Evolutionary conservation across 805 yeast species (phyloP).

Genomic region (Wickerhamiella alocasiicola): DNA sequence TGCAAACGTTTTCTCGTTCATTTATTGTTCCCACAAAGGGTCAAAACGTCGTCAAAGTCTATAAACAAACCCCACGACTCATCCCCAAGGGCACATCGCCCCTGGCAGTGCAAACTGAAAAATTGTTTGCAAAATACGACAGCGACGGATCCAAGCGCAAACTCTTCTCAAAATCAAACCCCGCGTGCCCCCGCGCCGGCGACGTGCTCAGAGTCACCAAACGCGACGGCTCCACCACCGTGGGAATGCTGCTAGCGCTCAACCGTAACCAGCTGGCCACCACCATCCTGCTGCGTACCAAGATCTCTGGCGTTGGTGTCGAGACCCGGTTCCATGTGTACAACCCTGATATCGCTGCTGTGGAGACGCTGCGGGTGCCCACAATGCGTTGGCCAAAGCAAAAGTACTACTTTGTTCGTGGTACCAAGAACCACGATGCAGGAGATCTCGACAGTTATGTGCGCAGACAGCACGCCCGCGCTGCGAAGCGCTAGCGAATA

Average conservation of each 20-base stretch:
- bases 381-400: constrained; percentile 57
- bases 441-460: constrained; percentile 28
- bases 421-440: constrained; percentile 30
- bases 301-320: constrained; percentile 69
- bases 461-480: constrained; percentile 23
- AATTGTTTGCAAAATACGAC: constrained; percentile 50
- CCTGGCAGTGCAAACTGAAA: constrained; percentile 36
- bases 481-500: constrained; percentile 2
- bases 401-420: constrained; percentile 85
- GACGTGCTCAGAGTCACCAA: constrained; percentile 70
- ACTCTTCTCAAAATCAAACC: constrained; percentile 36
- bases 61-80: constrained; percentile 26
- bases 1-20: no score
- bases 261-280: constrained; percentile 63
- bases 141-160: constrained; percentile 55
- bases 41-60: constrained; percentile 26
- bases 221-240: constrained; percentile 43
- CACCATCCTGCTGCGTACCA: constrained; percentile 70
- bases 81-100: constrained; percentile 26
- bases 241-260: constrained; percentile 69
- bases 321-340: constrained; percentile 71
- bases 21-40: constrained; percentile 34
- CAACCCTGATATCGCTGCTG: constrained; percentile 62
- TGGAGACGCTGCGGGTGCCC: constrained; percentile 71
- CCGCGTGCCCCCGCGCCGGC: constrained; percentile 56